phyloP scores from a whole-genome alignment of 495 filamentous ascomycete genomes.

The Venustampulla echinocandica region DNA sequence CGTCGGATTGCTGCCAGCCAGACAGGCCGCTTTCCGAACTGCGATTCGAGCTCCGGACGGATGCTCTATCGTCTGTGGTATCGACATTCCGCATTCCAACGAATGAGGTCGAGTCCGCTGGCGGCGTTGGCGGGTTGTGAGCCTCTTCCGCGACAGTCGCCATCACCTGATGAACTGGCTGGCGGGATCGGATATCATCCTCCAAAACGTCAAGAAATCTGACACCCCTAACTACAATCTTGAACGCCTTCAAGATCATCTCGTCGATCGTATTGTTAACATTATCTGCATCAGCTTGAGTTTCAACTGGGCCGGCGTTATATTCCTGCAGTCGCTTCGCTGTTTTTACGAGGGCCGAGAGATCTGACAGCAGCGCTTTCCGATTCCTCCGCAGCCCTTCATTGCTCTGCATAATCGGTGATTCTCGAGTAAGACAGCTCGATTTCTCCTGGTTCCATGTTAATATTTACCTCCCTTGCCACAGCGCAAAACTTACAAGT shows the following conservation, averaged over 20 bases:
- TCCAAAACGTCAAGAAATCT: slow-evolving; percentile 87
- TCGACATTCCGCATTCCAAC: slow-evolving; percentile 25
- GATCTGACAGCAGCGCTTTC: slow-evolving; percentile 79
- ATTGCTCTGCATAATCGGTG: slow-evolving; percentile 59
- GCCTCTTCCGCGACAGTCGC: slow-evolving; percentile 55
- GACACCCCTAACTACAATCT: slow-evolving; percentile 84
- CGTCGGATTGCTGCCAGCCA: slow-evolving; percentile 12
- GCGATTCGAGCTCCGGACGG: slow-evolving; percentile 21
- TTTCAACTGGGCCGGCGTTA: slow-evolving; percentile 31
- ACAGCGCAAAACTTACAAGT: slow-evolving; percentile 46
- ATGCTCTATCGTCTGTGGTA: slow-evolving; percentile 29
- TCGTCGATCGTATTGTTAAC: slow-evolving; percentile 78
- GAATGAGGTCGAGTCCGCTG: slow-evolving; percentile 47
- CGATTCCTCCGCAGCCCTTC: slow-evolving; percentile 71
- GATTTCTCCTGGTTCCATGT: slow-evolving; percentile 63
- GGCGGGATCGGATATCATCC: slow-evolving; percentile 46
- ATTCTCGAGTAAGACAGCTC: slow-evolving; percentile 77
- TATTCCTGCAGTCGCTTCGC: slow-evolving; percentile 73
- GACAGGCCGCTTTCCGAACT: slow-evolving; percentile 19
- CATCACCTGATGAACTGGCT: slow-evolving; percentile 46
- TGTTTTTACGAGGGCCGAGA: slow-evolving; percentile 79
- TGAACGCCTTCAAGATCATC: slow-evolving; percentile 88
- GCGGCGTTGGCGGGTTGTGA: slow-evolving; percentile 62
- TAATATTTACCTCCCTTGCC: neutral
- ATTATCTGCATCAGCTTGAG: slow-evolving; percentile 42